phyloP scores from a whole-genome alignment of 331 rosid genomes.

The Quercus phellos region DNA sequence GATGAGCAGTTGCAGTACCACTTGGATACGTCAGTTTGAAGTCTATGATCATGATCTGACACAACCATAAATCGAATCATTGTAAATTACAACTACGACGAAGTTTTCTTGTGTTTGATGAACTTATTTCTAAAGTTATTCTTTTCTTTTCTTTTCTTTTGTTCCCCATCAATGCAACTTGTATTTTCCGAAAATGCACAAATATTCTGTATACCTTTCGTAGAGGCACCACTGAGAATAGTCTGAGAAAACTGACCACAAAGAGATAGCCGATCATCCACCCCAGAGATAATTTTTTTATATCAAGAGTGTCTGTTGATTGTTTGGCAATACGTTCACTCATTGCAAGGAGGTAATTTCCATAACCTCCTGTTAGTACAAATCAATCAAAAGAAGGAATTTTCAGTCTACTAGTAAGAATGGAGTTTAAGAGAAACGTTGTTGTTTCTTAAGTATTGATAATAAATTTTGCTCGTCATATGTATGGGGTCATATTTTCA shows the following conservation, averaged over 20 bases:
- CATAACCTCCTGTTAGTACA: conserved; percentile 56
- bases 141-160: too few species aligned
- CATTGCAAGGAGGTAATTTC: conserved; percentile 73
- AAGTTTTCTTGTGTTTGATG: too few species aligned
- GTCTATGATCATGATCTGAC: conserved; percentile 65
- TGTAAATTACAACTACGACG: not conserved
- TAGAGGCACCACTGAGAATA: conserved; percentile 75
- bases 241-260: conserved; percentile 77
- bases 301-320: conserved; percentile 33
- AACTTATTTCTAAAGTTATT: too few species aligned
- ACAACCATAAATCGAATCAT: conserved; percentile 12
- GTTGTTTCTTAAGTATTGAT: not conserved
- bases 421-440: not conserved
- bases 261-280: conserved; percentile 69
- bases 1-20: conserved; percentile 81
- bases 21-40: conserved; percentile 79
- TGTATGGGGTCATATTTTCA: not conserved
- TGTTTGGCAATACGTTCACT: conserved; percentile 42
- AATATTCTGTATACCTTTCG: conserved; percentile 47
- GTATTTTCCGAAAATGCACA: not conserved
- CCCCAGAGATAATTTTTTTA: conserved; percentile 49
- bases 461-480: conserved; percentile 1
- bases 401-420: conserved; percentile 4
- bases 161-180: not conserved
- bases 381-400: conserved; percentile 5